A percentile compares a stretch with the other conserved stretches of the same genome.
These are phyloP conservation scores for Pyrenophora tritici-repentis DNA, from an alignment of 2,329 filamentous ascomycete species.

Conservation along the genomic window DNA sequence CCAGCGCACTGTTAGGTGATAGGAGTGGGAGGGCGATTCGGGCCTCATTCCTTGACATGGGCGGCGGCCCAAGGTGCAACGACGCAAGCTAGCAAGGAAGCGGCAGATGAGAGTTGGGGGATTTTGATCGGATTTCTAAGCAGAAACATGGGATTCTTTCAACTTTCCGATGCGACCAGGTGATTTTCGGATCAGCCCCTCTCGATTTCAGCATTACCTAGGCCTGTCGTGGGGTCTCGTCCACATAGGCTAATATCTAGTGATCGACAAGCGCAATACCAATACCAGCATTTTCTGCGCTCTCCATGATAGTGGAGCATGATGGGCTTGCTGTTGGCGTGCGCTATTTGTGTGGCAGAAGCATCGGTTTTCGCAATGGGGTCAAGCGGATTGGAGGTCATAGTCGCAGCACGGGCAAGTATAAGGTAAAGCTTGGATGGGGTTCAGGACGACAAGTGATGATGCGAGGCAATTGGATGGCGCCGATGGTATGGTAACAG, in stretches of 20 bases:
- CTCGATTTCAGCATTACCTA: background rate
- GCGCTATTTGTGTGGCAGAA: background rate
- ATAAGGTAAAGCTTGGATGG: too few relatives aligned
- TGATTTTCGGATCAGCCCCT: constrained; percentile 5
- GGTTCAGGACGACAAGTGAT: too few relatives aligned
- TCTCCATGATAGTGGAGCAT: background rate
- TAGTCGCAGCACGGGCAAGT: too few relatives aligned
- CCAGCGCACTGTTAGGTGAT: background rate
- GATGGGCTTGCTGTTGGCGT: background rate
- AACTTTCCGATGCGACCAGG: constrained; percentile 1
- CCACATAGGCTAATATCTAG: background rate
- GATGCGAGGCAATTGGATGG: too few relatives aligned
- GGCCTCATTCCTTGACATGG: background rate
- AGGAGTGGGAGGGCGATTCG: background rate
- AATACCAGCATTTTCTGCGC: background rate
- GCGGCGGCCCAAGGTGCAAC: background rate
- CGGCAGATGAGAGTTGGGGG: background rate
- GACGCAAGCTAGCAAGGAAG: constrained; percentile 2
- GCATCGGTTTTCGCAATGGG: background rate
- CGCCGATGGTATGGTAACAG: too few relatives aligned
- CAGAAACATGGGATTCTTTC: constrained; percentile 4
- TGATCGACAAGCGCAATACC: background rate
- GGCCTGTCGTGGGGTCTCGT: background rate
- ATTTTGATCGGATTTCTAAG: constrained; percentile 9
- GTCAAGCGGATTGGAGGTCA: background rate